Conservation (phyloP, 345 rosid genomes). For the Dipteronia dyeriana region DNA sequence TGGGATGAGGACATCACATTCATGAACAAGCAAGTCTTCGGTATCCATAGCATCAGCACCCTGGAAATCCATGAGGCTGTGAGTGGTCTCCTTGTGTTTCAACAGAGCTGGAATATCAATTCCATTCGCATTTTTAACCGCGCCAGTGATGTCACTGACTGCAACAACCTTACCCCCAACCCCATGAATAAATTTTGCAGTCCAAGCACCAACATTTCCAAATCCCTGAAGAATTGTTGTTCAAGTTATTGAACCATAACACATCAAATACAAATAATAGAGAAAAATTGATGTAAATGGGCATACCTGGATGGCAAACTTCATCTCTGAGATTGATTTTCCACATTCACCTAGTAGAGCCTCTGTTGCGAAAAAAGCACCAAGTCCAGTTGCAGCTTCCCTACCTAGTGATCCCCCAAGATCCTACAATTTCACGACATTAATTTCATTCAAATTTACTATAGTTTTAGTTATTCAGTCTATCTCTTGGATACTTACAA, state of each 20-base stretch:
- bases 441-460: not conserved
- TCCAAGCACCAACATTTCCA: slow-evolving; percentile 96
- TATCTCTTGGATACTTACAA: slow-evolving; percentile 30
- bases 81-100: slow-evolving; percentile 26
- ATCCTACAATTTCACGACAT: slow-evolving; percentile 32
- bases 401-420: slow-evolving; percentile 62
- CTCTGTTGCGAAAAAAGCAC: slow-evolving; percentile 45
- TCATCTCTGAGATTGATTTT: slow-evolving; percentile 32
- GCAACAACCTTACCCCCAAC: slow-evolving; percentile 86
- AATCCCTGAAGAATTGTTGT: slow-evolving; percentile 57
- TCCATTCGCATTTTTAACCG: slow-evolving; percentile 55
- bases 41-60: slow-evolving; percentile 37
- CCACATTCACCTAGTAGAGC: slow-evolving; percentile 46
- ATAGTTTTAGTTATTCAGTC: not conserved
- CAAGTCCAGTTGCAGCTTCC: slow-evolving; percentile 54
- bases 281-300: not conserved
- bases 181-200: slow-evolving; percentile 73
- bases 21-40: slow-evolving; percentile 33
- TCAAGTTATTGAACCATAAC: not conserved
- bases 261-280: not conserved
- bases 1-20: slow-evolving; percentile 44
- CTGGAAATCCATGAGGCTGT: slow-evolving; percentile 30
- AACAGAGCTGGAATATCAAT: slow-evolving; percentile 62
- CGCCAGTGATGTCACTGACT: slow-evolving; percentile 44
- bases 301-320: slow-evolving; percentile 40